Evolutionary conservation across 106 monocot species (phyloP).

Genomic region (Hemerocallis citrina): DNA sequence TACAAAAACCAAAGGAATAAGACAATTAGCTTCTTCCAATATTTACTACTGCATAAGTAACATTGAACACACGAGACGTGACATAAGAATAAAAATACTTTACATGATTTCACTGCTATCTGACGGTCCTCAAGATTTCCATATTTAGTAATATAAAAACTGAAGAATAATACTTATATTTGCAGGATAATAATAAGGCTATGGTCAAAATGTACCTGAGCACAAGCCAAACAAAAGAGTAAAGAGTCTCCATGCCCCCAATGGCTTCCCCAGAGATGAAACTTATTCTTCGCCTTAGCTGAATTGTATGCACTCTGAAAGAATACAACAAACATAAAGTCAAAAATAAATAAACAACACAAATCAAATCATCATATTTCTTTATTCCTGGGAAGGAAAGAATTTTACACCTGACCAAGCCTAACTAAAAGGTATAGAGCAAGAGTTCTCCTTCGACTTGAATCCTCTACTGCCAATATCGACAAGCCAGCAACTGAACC

Average conservation of each 20-base stretch:
- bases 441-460: slow-evolving; percentile 88
- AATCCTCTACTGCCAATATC: slow-evolving; percentile 85
- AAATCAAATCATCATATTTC: slow-evolving; percentile 1
- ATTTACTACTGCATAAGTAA: no score
- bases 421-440: slow-evolving; percentile 91
- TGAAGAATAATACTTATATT: not conserved
- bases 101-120: no score
- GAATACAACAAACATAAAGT: slow-evolving; percentile 1
- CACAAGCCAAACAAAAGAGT: slow-evolving; percentile 84
- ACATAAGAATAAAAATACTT: no score
- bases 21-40: no score
- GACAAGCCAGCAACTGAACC: slow-evolving; percentile 90
- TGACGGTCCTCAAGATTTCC: no score
- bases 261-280: slow-evolving; percentile 97
- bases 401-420: slow-evolving; percentile 66
- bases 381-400: not conserved
- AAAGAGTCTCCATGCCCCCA: slow-evolving; percentile 97
- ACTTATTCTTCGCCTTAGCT: slow-evolving; percentile 94
- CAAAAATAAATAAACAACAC: slow-evolving; percentile 4
- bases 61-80: no score
- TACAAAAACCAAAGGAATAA: no score
- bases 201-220: slow-evolving; percentile 48
- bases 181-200: not conserved
- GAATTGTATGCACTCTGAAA: slow-evolving; percentile 99
- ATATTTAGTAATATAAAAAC: not conserved